Conservation (phyloP, 352 stramenopile genomes). For the Discostella stelligera region DNA sequence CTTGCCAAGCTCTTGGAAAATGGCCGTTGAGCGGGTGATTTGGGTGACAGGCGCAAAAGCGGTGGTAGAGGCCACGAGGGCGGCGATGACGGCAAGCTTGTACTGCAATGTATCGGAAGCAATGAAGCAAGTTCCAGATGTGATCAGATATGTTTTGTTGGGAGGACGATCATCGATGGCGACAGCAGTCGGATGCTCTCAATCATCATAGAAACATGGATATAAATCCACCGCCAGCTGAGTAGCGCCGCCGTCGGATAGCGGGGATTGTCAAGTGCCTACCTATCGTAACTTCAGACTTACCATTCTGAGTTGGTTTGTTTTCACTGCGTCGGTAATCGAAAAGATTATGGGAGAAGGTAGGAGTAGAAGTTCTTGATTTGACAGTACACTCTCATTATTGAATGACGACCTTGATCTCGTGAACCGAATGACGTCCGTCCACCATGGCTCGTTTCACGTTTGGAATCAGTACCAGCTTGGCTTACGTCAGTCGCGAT, state of each 20-base stretch:
- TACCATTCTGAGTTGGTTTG: constrained; percentile 21
- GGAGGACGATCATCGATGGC: background rate
- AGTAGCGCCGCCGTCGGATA: background rate
- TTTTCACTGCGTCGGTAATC: background rate
- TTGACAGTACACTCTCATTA: too few relatives aligned
- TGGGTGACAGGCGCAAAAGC: constrained; percentile 50
- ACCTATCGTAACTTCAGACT: background rate
- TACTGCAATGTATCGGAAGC: constrained; percentile 14
- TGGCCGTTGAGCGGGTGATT: constrained; percentile 41
- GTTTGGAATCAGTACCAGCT: background rate
- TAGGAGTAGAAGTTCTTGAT: too few relatives aligned
- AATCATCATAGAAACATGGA: too few relatives aligned
- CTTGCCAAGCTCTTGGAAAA: constrained; percentile 49
- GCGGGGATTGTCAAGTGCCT: background rate
- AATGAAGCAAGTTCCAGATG: background rate
- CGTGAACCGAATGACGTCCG: background rate
- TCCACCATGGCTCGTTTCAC: background rate
- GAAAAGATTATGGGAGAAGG: background rate
- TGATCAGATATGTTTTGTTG: background rate
- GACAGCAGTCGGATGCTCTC: too few relatives aligned
- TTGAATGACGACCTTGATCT: too few relatives aligned
- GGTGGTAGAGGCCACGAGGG: constrained; percentile 54
- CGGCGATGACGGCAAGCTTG: constrained; percentile 48
- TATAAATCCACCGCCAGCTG: too few relatives aligned
- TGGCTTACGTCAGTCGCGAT: background rate